Base-by-base conservation (phyloP, 371 early-diverging fungal genomes). In the Catenaria anguillulae region DNA sequence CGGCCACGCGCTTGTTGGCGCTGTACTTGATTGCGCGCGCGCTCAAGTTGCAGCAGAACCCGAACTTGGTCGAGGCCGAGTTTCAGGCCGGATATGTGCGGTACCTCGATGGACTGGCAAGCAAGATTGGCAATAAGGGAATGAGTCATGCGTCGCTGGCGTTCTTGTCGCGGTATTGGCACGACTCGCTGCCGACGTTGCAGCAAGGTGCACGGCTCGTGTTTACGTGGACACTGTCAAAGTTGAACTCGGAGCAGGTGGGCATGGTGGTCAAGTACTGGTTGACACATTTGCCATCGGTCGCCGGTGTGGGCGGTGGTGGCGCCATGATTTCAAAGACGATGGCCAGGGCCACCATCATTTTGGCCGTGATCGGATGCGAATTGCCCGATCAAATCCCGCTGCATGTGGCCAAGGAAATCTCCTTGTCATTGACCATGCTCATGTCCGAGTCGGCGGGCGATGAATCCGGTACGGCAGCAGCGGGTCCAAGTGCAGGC, bases 91-190 rank as follows among this genome's bases (percentile, higher is more conserved):
- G 83, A 23, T 70, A 82, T 21, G 69, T 77, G 4, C 70, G 75
- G 31, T 79, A 79, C 67, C 73, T 75, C 55, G 76, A 70, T 62
- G 52, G 73, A 29, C 67, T 86, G 21, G 83, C 84, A 0, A 70
- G 77, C 4, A 60, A 71, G n/a, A n/a, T n/a, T n/a, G n/a, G n/a
- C n/a, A n/a, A n/a, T n/a, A n/a, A n/a, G n/a, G n/a, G n/a, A n/a
- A n/a, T n/a, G n/a, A n/a, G n/a, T n/a, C 73, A 72, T 12, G 84
- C 92, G 0, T 88, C 88, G 0, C 72, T 92, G 23, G 78, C 88
- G 1, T 79, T 79, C 58, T 65, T 90, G 21, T 82, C 85, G 33
- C 87, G 86, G 69, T 89, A 85, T 54, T 90, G 90, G 88, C 88
- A 87, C 64, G 92, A 92, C 68, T 78, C 87, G 12, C 77, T 82